Conservation (phyloP, 768 basidiomycete species). For the Leccinellum albellum region DNA sequence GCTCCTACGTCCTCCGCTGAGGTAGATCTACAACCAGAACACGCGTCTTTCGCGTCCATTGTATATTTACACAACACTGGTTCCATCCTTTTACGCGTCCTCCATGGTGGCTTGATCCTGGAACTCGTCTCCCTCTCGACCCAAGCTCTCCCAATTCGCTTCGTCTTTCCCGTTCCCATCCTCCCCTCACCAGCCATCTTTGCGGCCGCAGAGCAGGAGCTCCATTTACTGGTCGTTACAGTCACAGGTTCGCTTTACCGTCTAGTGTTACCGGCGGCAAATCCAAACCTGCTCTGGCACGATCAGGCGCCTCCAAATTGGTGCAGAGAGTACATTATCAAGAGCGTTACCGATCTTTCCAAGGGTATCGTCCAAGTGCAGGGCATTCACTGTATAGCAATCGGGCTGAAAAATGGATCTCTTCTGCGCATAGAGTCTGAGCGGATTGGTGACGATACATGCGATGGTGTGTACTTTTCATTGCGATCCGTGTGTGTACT, state of each 20-base stretch:
- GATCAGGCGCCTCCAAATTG: conserved; percentile 50
- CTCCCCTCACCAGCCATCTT: conserved; percentile 64
- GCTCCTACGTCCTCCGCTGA: conserved; percentile 40
- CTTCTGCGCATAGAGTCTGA: conserved; percentile 70
- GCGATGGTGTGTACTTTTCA: conserved; percentile 49
- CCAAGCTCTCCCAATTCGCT: conserved; percentile 62
- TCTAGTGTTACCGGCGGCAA: conserved; percentile 58
- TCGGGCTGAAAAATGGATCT: conserved; percentile 57
- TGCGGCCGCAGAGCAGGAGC: conserved; percentile 40
- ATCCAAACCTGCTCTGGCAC: conserved; percentile 54
- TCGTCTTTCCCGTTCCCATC: conserved; percentile 71
- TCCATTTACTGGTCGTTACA: conserved; percentile 73
- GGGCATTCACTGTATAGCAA: conserved; percentile 60
- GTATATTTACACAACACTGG: conserved; percentile 57
- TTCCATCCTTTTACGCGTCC: conserved; percentile 66
- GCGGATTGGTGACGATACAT: conserved; percentile 47
- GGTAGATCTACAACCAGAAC: conserved; percentile 54
- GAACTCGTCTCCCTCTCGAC: conserved; percentile 75
- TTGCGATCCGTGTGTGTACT: conserved; percentile 4
- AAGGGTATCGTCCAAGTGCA: conserved; percentile 60
- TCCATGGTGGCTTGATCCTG: conserved; percentile 69
- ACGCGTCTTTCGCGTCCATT: conserved; percentile 63
- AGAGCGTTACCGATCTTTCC: conserved; percentile 43
- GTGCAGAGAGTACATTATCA: conserved; percentile 66
- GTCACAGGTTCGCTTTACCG: conserved; percentile 69